These are phyloP conservation scores for Dactylis glomerata DNA, from an alignment of 176 grass and related monocot species.

Conservation along the genomic window DNA sequence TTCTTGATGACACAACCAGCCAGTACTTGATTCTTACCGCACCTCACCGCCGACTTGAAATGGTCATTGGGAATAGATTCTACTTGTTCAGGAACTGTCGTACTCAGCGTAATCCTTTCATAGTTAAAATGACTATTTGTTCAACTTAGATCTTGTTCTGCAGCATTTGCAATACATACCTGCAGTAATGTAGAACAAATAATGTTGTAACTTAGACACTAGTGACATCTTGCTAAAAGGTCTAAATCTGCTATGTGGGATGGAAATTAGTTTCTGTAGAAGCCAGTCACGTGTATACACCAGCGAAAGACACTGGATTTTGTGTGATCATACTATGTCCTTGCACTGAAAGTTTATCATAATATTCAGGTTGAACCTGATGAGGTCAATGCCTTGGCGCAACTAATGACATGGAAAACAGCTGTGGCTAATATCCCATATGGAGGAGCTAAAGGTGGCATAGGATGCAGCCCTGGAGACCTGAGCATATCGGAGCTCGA, in stretches of 20 bases:
- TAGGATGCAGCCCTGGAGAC: conserved; percentile 77
- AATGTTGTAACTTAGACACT: neutral
- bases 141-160: neutral
- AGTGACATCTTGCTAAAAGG: neutral
- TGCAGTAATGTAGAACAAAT: neutral
- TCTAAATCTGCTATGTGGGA: neutral
- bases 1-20: conserved; percentile 1
- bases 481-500: conserved; percentile 82
- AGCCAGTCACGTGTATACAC: neutral
- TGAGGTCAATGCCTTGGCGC: conserved; percentile 93
- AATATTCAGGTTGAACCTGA: conserved; percentile 79
- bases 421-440: conserved; percentile 92
- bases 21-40: conserved; percentile 33
- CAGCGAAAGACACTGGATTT: neutral
- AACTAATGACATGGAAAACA: conserved; percentile 97
- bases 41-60: conserved; percentile 21
- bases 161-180: neutral
- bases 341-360: neutral
- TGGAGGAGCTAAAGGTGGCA: conserved; percentile 94
- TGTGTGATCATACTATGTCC: neutral
- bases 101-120: neutral
- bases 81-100: neutral
- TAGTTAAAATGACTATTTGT: neutral
- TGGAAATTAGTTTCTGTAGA: neutral
- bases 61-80: conserved; percentile 35